Evolutionary conservation across 192 early-diverging fungal species (phyloP), one percentile per base, ranked within the genome.

Genomic region (Jimgerdemannia flammicorona): DNA sequence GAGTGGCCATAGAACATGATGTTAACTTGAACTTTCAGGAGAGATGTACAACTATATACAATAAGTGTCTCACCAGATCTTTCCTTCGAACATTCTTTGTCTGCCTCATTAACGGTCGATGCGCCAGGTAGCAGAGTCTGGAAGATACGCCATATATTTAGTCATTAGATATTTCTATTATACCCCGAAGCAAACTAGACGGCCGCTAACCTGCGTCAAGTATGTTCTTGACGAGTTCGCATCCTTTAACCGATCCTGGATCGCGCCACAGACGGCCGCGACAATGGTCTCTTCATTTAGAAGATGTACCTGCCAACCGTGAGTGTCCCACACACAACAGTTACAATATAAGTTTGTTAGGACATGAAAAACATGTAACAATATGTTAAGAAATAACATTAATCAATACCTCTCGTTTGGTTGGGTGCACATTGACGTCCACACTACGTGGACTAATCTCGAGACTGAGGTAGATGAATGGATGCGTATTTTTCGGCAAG

Each of bases 391-490:
- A n/a, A n/a, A n/a, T n/a, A n/a, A n/a, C n/a, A n/a, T n/a, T n/a
- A n/a, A 66, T 9, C 14, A 17, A 49, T 74, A 90, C 91, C 85
- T 97, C 93, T 7, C 91, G 88, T 74, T 99, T 99, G 43, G 98
- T 98, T 2, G 98, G 97, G 81, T 99, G 98, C 2, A 99, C 95
- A 79, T 99, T 99, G 3, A 99, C 98, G 78, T 99, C 98, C 3
- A 99, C 92, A 73, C 94, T 95, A 66, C 90, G 81, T 0, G 97
- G 94, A 44, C 92, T 91, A 71, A 99, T 93, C 19, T 89, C 87
- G n/a, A 99, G 81, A 67, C 90, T 90, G 44, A 99, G 79, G 78
- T 99, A 99, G 4, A 95, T 87, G 86, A 97, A 99, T 11, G 94
- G 94, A 76, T 96, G 91, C 4, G 91, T 86, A 43, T 91, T 92